Evolutionary conservation across 371 early-diverging fungal genomes (phyloP), one percentile per base, ranked within the genome.

Genomic region (Rhizoclosmatium hyalinum): DNA sequence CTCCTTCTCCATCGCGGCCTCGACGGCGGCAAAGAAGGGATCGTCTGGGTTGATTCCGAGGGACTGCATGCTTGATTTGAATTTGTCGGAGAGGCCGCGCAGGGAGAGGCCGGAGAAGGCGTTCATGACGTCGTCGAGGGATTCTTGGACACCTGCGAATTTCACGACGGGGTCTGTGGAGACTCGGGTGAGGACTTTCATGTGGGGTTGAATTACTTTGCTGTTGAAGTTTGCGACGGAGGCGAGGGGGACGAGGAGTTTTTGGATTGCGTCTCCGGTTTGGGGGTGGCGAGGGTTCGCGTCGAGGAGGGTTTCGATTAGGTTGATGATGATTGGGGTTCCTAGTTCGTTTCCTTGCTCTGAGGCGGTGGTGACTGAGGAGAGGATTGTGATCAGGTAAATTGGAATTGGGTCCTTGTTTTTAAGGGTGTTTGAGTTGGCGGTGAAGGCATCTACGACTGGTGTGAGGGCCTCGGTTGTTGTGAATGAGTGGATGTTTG

Each of bases 1-100:
- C 32, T 32, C 32, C 17, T 42, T 54, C 2, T 46, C 21, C 55
- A 75, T 21, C n/a, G 57, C 8, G 3, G 65, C 67, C 69, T 77
- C 43, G 44, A 80, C 74, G 10, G 77, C 80, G 8, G 63, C 75
- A 74, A 77, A 69, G 56, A 80, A 72, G 6, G 76, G 76, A 74
- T 79, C 79, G 12, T 64, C 65, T 2, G 77, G 75, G 61, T 80
- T 61, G 42, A 80, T 77, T 1, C 80, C 80, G 42, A 79, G 42
- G 14, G 21, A 17, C 68, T 76, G 68, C 65, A 66, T 72, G 32
- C 44, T 50, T 21, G 3, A 46, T 47, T 50, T 54, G 39, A 77
- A 42, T 24, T 74, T 65, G 8, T 45, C 54, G 2, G 5, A 14
- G 56, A 77, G 39, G 19, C n/a, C 4, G 2, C 44, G 43, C 41